phyloP scores from a whole-genome alignment of 148 eudicot species.

The Cornus florida region DNA sequence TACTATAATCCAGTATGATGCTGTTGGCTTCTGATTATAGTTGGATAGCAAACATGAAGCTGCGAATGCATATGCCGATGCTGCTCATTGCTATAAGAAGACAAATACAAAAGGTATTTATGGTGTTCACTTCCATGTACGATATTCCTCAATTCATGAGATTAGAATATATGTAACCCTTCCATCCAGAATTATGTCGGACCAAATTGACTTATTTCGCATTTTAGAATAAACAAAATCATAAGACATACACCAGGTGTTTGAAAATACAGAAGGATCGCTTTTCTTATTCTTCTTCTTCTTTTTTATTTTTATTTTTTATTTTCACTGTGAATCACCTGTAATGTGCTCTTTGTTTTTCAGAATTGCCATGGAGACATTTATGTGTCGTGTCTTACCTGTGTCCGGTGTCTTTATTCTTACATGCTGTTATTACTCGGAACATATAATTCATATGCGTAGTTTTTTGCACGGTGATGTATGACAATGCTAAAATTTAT shows the following conservation, averaged over 20 bases:
- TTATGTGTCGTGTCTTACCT: too few species aligned
- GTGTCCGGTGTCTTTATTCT: too few species aligned
- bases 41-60: constrained; percentile 54
- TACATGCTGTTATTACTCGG: not conserved
- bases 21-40: constrained; percentile 12
- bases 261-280: not conserved
- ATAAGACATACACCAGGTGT: not conserved
- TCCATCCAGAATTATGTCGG: not conserved
- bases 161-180: not conserved
- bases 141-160: not conserved
- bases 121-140: not conserved
- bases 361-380: too few species aligned
- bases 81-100: constrained; percentile 53
- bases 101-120: constrained; percentile 37
- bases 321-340: not conserved
- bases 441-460: not conserved
- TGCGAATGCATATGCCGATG: constrained; percentile 46
- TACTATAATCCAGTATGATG: constrained; percentile 2
- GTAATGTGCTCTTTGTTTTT: not conserved
- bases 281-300: not conserved
- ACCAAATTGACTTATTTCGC: not conserved
- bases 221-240: not conserved
- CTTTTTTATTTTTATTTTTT: too few species aligned
- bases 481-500: too few species aligned
- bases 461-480: not conserved